A percentile compares a stretch with the other conserved stretches of the same genome.
phyloP scores from a whole-genome alignment of 2,329 filamentous ascomycete genomes.

The Chaetomiaceae sp. region DNA sequence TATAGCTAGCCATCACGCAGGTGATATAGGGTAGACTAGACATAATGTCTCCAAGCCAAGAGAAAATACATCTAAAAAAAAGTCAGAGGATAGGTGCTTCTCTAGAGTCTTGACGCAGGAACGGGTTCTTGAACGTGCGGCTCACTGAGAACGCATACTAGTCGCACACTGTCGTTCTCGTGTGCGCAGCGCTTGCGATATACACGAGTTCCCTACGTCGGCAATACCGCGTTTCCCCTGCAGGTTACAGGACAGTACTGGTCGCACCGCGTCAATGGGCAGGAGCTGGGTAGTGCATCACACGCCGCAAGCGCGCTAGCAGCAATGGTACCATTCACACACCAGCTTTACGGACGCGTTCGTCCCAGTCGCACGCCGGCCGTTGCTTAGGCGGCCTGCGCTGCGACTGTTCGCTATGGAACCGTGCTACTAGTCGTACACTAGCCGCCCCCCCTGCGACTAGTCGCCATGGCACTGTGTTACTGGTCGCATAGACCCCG shows the following conservation, averaged over 20 bases:
- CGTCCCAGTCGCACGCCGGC: neutral
- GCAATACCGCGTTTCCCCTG: neutral
- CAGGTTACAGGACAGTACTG: neutral
- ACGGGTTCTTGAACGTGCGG: slow-evolving; percentile 4
- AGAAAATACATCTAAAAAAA: neutral
- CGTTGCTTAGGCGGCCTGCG: neutral
- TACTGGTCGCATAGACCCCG: neutral
- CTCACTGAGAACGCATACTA: slow-evolving; percentile 1
- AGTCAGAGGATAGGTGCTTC: neutral
- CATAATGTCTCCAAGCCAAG: neutral
- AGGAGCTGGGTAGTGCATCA: neutral
- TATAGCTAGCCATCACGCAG: slow-evolving; percentile 1
- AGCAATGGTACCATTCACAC: neutral
- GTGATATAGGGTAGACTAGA: slow-evolving; percentile 1
- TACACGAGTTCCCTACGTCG: neutral
- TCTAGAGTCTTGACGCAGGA: neutral
- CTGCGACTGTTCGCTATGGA: too few species aligned
- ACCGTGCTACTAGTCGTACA: neutral
- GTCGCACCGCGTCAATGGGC: neutral
- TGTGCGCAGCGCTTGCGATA: neutral
- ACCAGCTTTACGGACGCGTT: neutral
- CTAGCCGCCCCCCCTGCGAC: neutral
- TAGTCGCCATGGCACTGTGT: neutral
- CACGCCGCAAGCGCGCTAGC: neutral
- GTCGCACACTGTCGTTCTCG: neutral